These are phyloP conservation scores for Sordariomycetes sp. DNA, from an alignment of 2,329 filamentous ascomycete genomes.

Conservation along the genomic window DNA sequence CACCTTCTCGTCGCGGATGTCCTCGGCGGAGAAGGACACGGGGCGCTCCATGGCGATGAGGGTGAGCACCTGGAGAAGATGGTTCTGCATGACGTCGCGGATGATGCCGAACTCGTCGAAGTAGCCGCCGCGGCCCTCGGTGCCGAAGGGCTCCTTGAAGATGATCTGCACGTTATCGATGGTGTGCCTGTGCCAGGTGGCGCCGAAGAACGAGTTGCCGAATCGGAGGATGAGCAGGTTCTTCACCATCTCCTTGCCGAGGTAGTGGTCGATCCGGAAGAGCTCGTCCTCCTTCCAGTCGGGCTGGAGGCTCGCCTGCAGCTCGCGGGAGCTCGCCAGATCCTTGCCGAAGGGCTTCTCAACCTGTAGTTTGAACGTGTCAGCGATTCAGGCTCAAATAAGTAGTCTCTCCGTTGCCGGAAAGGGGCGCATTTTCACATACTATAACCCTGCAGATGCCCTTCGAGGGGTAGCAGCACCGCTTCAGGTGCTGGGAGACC, in stretches of 20 bases:
- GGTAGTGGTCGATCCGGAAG: slow-evolving; percentile 98
- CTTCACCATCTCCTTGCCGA: slow-evolving; percentile 99
- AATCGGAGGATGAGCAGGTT: slow-evolving; percentile 97
- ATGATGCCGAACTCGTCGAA: slow-evolving; percentile 99
- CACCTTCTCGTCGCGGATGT: slow-evolving; percentile 98
- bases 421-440: slow-evolving; percentile 31
- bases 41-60: slow-evolving; percentile 96
- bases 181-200: slow-evolving; percentile 98
- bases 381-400: too few species aligned
- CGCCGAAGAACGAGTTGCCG: slow-evolving; percentile 96
- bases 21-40: slow-evolving; percentile 95
- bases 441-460: slow-evolving; percentile 89
- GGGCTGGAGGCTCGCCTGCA: slow-evolving; percentile 88
- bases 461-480: slow-evolving; percentile 85
- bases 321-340: slow-evolving; percentile 81
- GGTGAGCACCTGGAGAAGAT: slow-evolving; percentile 91
- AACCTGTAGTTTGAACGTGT: slow-evolving; percentile 44
- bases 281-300: slow-evolving; percentile 99
- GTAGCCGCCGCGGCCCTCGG: slow-evolving; percentile 93
- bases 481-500: slow-evolving; percentile 94
- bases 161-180: slow-evolving; percentile 99
- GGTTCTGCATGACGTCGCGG: slow-evolving; percentile 99
- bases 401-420: too few species aligned
- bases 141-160: slow-evolving; percentile 99
- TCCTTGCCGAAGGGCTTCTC: slow-evolving; percentile 99